Base-by-base conservation (phyloP, 2,329 filamentous ascomycete species). In the Ustulina deusta region DNA sequence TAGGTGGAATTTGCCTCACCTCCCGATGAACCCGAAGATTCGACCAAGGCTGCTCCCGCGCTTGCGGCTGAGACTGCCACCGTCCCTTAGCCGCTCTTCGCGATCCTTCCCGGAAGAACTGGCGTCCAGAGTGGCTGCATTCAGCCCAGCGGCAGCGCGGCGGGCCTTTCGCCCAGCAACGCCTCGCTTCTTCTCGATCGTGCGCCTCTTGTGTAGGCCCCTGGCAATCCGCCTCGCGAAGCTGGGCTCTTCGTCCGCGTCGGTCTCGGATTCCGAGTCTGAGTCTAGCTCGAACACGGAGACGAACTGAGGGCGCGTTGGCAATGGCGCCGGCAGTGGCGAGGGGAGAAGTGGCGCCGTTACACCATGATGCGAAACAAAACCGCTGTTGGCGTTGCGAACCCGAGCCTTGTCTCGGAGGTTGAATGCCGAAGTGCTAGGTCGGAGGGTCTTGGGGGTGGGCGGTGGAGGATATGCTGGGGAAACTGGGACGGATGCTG, bases 241-340 rank as follows among this genome's bases (percentile, higher is more conserved):
- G n/a, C 74, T 76, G 17, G 71, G 54, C 32, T 27, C 15, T 2
- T 63, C 63, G 22, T 54, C 57, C 6, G 75, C 68, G 6, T 78
- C 75, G 6, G 73, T 74, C 52, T 84, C 82, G 15, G 75, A 76
- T 65, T 86, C 83, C 3, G 69, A 70, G 42, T 73, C 71, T 3
- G 82, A 82, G 72, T 86, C 83, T 15, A 79, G 72, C 49, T 86
- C 84, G 68, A 86, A 86, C 27, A 86, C 81, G 1, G 84, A 86
- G 36, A 81, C 74, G 44, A 76, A 75, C 6, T 72, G 67, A 6
- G 73, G 72, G 2, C 54, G 69, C 61, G 49, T 73, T 70, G 36
- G 75, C 66, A 38, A 72, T 71, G 71, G 72, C 49, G 63, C 65
- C 63, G 63, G 69, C 13, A 74, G 63, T 11, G 76, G 69, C 27